Conservation (phyloP, 495 filamentous ascomycete species). For the Penicillium arizonense region DNA sequence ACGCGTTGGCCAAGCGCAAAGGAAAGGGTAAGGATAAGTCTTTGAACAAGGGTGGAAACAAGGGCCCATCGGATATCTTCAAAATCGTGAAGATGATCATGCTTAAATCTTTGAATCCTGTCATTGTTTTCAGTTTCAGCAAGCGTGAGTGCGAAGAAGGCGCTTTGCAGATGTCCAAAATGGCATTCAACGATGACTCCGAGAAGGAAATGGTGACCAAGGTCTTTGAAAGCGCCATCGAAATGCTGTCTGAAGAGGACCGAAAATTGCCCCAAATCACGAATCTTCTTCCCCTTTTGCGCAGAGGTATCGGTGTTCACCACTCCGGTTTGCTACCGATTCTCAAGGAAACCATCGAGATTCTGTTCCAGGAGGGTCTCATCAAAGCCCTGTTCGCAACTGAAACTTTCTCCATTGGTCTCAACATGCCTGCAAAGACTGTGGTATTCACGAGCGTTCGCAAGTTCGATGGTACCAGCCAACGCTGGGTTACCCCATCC, state of each 20-base stretch:
- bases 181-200: constrained; percentile 96
- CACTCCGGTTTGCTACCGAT: constrained; percentile 95
- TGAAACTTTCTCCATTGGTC: constrained; percentile 96
- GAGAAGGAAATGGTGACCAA: constrained; percentile 94
- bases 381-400: constrained; percentile 98
- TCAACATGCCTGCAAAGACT: constrained; percentile 99
- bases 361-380: constrained; percentile 95
- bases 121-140: constrained; percentile 99
- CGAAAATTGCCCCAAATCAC: constrained; percentile 81
- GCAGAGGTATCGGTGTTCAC: constrained; percentile 93
- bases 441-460: constrained; percentile 96
- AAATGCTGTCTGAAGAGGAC: constrained; percentile 88
- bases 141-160: constrained; percentile 91
- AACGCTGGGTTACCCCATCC: constrained; percentile 85
- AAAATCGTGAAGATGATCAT: constrained; percentile 99
- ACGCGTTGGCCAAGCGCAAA: constrained; percentile 73
- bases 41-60: constrained; percentile 79
- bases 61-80: constrained; percentile 78
- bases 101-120: constrained; percentile 90
- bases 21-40: constrained; percentile 90
- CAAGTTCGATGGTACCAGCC: constrained; percentile 85
- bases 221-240: constrained; percentile 89
- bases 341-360: constrained; percentile 97
- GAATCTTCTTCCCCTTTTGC: constrained; percentile 85
- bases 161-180: constrained; percentile 76